A percentile compares a stretch with the other conserved stretches of the same genome.
Conservation (phyloP, 2,329 filamentous ascomycete genomes). For the Colletotrichum noveboracense region DNA sequence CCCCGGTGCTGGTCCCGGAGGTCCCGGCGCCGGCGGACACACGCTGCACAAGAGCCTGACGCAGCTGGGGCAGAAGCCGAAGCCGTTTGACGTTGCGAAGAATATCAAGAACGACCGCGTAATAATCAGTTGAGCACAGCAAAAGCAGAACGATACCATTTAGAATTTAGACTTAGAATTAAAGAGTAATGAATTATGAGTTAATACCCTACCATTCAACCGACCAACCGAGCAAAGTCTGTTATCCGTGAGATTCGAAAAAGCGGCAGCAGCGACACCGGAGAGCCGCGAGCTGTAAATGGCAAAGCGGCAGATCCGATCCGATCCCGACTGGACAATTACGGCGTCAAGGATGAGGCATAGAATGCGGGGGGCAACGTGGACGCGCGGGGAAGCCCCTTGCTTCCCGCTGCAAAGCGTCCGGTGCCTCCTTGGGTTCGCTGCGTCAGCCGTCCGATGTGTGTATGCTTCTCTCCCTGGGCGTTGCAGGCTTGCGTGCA, state of each 20-base stretch:
- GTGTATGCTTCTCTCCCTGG: background rate
- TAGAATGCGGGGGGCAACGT: background rate
- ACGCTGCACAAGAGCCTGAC: constrained; percentile 2
- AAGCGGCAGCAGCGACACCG: background rate
- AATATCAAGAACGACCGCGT: constrained; percentile 14
- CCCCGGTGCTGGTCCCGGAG: too few species aligned
- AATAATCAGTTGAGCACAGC: background rate
- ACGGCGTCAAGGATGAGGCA: background rate
- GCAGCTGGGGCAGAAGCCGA: constrained; percentile 11
- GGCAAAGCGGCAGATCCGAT: background rate
- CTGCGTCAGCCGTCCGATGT: background rate
- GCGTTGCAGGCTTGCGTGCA: too few species aligned
- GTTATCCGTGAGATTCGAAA: background rate
- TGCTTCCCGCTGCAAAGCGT: background rate
- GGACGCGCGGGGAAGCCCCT: background rate
- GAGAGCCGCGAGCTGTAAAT: background rate
- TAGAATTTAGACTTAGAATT: background rate
- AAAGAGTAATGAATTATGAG: background rate
- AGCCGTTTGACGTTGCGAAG: constrained; percentile 3
- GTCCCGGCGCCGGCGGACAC: background rate
- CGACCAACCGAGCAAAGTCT: background rate
- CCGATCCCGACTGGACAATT: background rate
- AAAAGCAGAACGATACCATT: background rate
- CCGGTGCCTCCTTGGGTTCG: background rate
- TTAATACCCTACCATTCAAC: background rate